Base-by-base conservation (phyloP, 1,284 basidiomycete genomes). In the Rhizopogon hawkerae region DNA sequence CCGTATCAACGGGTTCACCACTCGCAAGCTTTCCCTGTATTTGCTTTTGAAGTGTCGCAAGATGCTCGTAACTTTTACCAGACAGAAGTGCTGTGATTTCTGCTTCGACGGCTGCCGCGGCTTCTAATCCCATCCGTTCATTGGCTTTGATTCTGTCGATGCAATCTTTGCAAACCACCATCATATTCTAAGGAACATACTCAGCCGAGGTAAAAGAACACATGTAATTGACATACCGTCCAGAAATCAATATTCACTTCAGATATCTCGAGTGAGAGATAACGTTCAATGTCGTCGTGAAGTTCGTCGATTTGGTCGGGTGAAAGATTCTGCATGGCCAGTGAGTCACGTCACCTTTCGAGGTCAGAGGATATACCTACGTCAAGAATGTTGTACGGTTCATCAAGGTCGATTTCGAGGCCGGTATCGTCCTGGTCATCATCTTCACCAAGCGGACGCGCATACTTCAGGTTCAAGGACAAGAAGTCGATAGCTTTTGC, bases 361-460 rank as follows among this genome's bases (percentile, higher is more conserved):
- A 31, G 7, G 39, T 31, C 0, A 11, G 26, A 23, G 29, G 41
- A 38, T 14, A 47, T 13, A 73, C 86, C 54, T 61, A 92, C 92
- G 55, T 96, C 90, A 55, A 98, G 87, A 56, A 98, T 97, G 57
- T 88, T 88, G 70, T 97, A 97, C 0, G 96, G 96, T 66, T 98
- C 96, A 58, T 98, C 94, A 41, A 98, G 79, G 68, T 98, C 96
- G 59, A 98, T 96, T 68, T 98, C 96, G 45, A 98, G 77, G 10
- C 92, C 92, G 37, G 87, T 82, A 54, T 92, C 86, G 34, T 89
- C 83, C 52, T 80, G 72, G 2, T 72, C 78, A 10, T 79, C 78
- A 23, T 83, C 79, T 13, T 85, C 79, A 3, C 75, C 70, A 42
- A 76, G 68, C n/a, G 77, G 78, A 54, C 80, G 82, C 48, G 90